Conservation (phyloP, 768 basidiomycete genomes). For the Dioszegia hungarica region DNA sequence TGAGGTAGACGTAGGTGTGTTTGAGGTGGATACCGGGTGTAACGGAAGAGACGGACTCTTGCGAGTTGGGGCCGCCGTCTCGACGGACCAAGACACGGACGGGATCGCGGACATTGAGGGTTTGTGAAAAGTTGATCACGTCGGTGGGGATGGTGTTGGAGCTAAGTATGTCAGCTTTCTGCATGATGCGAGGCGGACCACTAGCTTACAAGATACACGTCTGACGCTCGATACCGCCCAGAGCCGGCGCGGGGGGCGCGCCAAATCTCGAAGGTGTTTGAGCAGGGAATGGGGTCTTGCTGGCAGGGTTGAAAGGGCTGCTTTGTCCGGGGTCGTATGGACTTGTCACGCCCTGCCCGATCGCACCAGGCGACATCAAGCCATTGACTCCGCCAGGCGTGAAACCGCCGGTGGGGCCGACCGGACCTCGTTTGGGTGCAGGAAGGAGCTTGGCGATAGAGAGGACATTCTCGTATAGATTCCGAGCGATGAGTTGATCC, state of each 20-base stretch:
- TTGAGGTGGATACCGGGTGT: conserved; percentile 56
- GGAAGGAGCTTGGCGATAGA: conserved; percentile 88
- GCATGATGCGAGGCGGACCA: no score
- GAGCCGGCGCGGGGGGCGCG: conserved; percentile 43
- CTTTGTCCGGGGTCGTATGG: conserved; percentile 46
- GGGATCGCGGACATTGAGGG: conserved; percentile 89
- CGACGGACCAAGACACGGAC: conserved; percentile 95
- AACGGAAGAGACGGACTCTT: conserved; percentile 43
- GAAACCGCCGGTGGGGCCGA: conserved; percentile 52
- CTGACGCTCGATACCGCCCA: conserved; percentile 33
- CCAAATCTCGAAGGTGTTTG: conserved; percentile 21
- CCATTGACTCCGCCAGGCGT: conserved; percentile 47
- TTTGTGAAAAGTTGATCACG: conserved; percentile 88
- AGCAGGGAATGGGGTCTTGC: conserved; percentile 46
- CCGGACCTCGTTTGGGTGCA: conserved; percentile 61
- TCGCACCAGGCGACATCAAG: conserved; percentile 25
- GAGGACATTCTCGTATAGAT: conserved; percentile 90
- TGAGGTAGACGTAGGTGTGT: conserved; percentile 93
- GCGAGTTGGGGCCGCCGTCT: conserved; percentile 47
- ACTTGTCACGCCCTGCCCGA: conserved; percentile 26
- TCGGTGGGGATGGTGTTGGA: conserved; percentile 90
- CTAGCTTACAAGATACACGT: conserved; percentile 48
- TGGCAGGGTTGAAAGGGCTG: conserved; percentile 49
- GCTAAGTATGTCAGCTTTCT: conserved; percentile 59
- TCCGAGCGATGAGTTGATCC: conserved; percentile 91